phyloP scores from a whole-genome alignment of 192 early-diverging fungal genomes.

The Helicostylum pulchrum region DNA sequence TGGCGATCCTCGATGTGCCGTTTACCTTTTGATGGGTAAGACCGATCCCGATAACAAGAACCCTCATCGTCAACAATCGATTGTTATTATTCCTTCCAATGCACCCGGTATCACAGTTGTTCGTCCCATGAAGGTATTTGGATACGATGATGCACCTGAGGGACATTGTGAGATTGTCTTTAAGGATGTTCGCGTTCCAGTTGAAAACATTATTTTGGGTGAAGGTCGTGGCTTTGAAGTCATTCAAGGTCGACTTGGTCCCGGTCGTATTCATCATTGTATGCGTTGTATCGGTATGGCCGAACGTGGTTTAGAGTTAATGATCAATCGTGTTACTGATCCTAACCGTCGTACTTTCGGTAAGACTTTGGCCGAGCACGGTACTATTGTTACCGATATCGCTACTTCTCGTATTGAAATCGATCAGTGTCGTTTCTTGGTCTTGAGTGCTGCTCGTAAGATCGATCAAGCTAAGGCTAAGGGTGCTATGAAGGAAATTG shows the following conservation, averaged over 20 bases:
- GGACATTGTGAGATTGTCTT: slow-evolving; percentile 96
- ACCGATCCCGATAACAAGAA: slow-evolving; percentile 60
- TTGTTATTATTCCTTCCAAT: slow-evolving; percentile 84
- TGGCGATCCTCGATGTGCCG: slow-evolving; percentile 88
- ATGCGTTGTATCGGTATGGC: slow-evolving; percentile 94
- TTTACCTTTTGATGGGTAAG: slow-evolving; percentile 94
- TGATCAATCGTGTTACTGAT: slow-evolving; percentile 78
- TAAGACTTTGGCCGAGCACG: slow-evolving; percentile 78
- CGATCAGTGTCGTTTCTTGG: slow-evolving; percentile 88
- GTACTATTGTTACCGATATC: slow-evolving; percentile 78
- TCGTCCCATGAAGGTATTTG: slow-evolving; percentile 85
- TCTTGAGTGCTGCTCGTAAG: slow-evolving; percentile 86
- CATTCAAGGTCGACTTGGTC: slow-evolving; percentile 95
- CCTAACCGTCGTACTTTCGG: slow-evolving; percentile 84
- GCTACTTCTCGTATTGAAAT: slow-evolving; percentile 86
- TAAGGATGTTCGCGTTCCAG: slow-evolving; percentile 83
- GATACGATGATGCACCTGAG: slow-evolving; percentile 94
- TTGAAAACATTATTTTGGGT: slow-evolving; percentile 85
- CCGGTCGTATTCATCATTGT: slow-evolving; percentile 98
- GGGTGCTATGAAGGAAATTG: slow-evolving; percentile 88
- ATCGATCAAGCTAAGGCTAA: slow-evolving; percentile 91
- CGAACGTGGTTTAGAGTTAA: slow-evolving; percentile 86
- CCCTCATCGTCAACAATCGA: slow-evolving; percentile 83
- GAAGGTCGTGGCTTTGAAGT: slow-evolving; percentile 98
- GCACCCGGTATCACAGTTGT: slow-evolving; percentile 82